Percentiles rank a stretch among this genome's conserved stretches.
Conservation (phyloP, 2,329 filamentous ascomycete genomes). For the Zasmidium cellare region DNA sequence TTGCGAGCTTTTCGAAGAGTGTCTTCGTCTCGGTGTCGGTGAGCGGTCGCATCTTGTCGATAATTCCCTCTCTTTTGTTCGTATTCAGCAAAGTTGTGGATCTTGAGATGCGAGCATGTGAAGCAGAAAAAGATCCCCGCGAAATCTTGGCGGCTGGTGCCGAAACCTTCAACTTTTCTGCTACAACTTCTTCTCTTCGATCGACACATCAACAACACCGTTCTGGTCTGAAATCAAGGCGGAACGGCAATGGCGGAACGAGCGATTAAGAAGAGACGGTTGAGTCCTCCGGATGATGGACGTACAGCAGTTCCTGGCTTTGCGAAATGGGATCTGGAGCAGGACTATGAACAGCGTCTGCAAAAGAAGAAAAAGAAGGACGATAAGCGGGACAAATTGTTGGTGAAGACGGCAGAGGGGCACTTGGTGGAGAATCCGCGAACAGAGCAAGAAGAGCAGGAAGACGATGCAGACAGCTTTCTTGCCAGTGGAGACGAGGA, state of each 20-base stretch:
- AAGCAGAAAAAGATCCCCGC: not conserved
- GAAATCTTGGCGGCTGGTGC: slow-evolving; percentile 5
- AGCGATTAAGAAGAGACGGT: slow-evolving; percentile 50
- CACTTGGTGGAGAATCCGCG: slow-evolving; percentile 55
- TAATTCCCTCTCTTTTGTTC: not conserved
- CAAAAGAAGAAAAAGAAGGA: slow-evolving; percentile 67
- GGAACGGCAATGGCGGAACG: slow-evolving; percentile 46
- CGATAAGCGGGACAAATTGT: slow-evolving; percentile 73
- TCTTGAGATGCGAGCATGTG: not conserved
- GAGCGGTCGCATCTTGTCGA: slow-evolving; percentile 69
- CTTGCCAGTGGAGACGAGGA: slow-evolving; percentile 55
- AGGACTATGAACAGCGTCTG: slow-evolving; percentile 80
- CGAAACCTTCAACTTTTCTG: slow-evolving; percentile 6
- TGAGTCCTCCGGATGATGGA: slow-evolving; percentile 48
- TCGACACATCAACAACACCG: not conserved
- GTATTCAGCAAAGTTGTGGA: slow-evolving; percentile 5
- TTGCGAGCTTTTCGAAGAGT: slow-evolving; percentile 88
- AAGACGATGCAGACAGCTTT: slow-evolving; percentile 64
- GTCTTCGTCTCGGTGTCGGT: slow-evolving; percentile 77
- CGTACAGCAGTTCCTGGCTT: slow-evolving; percentile 27
- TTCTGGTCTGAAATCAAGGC: not conserved
- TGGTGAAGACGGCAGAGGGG: slow-evolving; percentile 84
- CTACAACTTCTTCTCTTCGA: not conserved
- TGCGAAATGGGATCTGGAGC: slow-evolving; percentile 83
- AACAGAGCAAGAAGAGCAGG: slow-evolving; percentile 39